Percentiles rank a stretch among this genome's conserved stretches.
phyloP scores from a whole-genome alignment of 148 eudicot genomes.

The Rhododendron ferrugineum region DNA sequence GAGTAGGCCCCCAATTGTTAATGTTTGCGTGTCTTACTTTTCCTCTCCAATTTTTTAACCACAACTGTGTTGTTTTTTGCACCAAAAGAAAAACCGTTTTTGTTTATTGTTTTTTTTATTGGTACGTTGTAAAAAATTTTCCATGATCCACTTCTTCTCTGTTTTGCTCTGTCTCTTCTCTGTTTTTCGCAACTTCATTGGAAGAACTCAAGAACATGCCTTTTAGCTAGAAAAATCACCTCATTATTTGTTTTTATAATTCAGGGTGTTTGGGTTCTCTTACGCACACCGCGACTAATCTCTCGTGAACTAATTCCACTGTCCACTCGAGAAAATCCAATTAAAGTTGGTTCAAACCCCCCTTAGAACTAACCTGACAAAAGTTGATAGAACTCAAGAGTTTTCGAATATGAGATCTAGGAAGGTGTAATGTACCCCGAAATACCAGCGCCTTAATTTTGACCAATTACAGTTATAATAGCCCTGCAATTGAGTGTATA shows the following conservation, averaged over 20 bases:
- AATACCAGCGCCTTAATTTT: too few relatives aligned
- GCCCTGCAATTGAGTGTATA: neutral
- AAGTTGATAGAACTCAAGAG: too few relatives aligned
- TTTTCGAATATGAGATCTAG: too few relatives aligned
- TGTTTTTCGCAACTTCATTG: neutral
- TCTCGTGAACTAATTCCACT: too few relatives aligned
- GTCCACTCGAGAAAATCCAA: neutral
- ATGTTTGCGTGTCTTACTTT: too few relatives aligned
- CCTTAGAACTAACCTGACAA: too few relatives aligned
- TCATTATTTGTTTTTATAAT: neutral
- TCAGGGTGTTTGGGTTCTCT: too few relatives aligned
- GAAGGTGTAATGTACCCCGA: too few relatives aligned
- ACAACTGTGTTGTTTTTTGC: neutral
- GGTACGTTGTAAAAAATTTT: neutral
- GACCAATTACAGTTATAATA: too few relatives aligned
- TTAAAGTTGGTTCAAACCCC: neutral
- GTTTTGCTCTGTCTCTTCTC: neutral
- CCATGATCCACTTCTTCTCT: neutral
- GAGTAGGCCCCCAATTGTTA: too few relatives aligned
- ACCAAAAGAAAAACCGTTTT: neutral
- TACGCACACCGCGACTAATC: too few relatives aligned
- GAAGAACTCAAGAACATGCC: neutral
- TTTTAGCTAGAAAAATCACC: neutral
- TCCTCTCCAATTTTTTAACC: neutral
- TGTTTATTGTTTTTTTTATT: neutral